phyloP scores from a whole-genome alignment of 2,329 filamentous ascomycete species.

The Fusarium sororula region DNA sequence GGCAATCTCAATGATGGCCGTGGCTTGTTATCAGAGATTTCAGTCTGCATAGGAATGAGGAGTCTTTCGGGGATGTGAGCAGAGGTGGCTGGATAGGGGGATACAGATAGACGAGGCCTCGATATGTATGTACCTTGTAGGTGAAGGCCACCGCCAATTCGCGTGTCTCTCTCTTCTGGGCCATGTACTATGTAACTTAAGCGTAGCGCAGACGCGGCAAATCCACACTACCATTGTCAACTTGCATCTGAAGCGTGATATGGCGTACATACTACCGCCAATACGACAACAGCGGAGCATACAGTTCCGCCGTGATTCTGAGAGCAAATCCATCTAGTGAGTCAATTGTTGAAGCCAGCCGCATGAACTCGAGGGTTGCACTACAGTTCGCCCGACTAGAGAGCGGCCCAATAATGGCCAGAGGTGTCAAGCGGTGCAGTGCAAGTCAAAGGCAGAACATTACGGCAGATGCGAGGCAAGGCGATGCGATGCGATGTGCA shows the following conservation, averaged over 20 bases:
- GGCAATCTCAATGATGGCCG: neutral
- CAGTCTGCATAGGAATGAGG: slow-evolving; percentile 29
- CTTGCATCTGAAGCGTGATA: slow-evolving; percentile 10
- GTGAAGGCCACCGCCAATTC: slow-evolving; percentile 18
- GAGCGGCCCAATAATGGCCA: slow-evolving; percentile 16
- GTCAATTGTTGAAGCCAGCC: neutral
- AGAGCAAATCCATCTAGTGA: neutral
- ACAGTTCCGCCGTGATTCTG: slow-evolving; percentile 15
- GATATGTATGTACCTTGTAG: slow-evolving; percentile 24
- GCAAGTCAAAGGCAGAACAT: slow-evolving; percentile 29
- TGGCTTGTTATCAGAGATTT: slow-evolving; percentile 19
- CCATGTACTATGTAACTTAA: neutral
- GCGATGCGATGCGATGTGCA: slow-evolving; percentile 14
- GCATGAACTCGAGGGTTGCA: slow-evolving; percentile 36
- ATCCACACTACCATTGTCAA: neutral
- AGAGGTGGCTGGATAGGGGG: slow-evolving; percentile 25
- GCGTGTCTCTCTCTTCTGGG: slow-evolving; percentile 8
- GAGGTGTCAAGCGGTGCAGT: slow-evolving; percentile 10
- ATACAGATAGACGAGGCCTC: slow-evolving; percentile 25
- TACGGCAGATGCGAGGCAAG: slow-evolving; percentile 26
- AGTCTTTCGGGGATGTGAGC: slow-evolving; percentile 5
- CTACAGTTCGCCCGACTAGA: slow-evolving; percentile 19
- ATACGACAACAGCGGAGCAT: slow-evolving; percentile 21
- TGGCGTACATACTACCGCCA: slow-evolving; percentile 11
- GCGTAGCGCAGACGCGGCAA: neutral